Evolutionary conservation across 2,329 filamentous ascomycete species (phyloP).

Genomic region (Alternaria sp.): DNA sequence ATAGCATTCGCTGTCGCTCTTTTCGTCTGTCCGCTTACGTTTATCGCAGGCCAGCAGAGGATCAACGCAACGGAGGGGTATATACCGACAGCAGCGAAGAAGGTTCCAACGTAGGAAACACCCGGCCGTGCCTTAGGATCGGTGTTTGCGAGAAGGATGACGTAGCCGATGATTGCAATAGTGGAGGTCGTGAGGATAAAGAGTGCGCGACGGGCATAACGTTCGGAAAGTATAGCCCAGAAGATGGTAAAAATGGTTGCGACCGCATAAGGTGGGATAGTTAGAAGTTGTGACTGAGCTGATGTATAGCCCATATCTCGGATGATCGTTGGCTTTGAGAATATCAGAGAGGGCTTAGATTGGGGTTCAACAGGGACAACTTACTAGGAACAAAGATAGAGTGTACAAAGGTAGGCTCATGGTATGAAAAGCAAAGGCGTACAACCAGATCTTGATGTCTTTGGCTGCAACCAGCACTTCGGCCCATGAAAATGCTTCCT

Average conservation of each 20-base stretch:
- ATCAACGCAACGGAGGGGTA: constrained; percentile 53
- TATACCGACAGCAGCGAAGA: constrained; percentile 52
- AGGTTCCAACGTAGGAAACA: constrained; percentile 50
- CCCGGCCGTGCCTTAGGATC: constrained; percentile 45
- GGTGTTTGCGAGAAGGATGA: constrained; percentile 50
- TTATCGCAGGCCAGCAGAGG: constrained; percentile 62
- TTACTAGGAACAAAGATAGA: constrained; percentile 50
- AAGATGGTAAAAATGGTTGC: constrained; percentile 50
- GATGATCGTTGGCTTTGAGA: constrained; percentile 62
- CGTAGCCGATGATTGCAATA: constrained; percentile 51
- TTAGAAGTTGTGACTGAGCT: constrained; percentile 56
- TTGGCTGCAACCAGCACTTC: constrained; percentile 70
- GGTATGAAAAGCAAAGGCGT: constrained; percentile 75
- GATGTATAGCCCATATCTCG: constrained; percentile 55
- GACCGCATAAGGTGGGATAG: constrained; percentile 56
- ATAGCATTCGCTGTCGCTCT: constrained; percentile 60
- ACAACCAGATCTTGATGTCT: constrained; percentile 60
- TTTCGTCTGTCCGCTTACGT: constrained; percentile 63
- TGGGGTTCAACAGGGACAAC: constrained; percentile 24
- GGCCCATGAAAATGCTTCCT: constrained; percentile 73
- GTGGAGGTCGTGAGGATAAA: constrained; percentile 49
- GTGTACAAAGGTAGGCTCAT: constrained; percentile 65
- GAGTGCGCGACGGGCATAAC: constrained; percentile 41
- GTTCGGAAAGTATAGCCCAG: constrained; percentile 48
- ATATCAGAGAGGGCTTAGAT: background rate